These are phyloP conservation scores for Colletotrichum sp. DNA, from an alignment of 2,329 filamentous ascomycete species.

Conservation along the genomic window DNA sequence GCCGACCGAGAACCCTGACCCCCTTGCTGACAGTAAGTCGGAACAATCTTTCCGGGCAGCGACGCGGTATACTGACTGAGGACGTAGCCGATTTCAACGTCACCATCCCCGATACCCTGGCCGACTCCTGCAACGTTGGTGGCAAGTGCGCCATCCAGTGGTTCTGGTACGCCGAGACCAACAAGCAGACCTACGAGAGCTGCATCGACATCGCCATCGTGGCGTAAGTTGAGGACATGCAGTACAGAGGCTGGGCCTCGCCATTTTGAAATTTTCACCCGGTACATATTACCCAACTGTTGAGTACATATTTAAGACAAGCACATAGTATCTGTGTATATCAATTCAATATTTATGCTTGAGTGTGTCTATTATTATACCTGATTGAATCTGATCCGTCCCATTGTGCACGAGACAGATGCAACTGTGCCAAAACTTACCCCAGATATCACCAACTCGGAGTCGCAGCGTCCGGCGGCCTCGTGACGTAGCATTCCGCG, in stretches of 20 bases:
- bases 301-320: not conserved
- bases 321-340: not conserved
- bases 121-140: conserved; percentile 48
- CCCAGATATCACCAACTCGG: not conserved
- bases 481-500: conserved; percentile 4
- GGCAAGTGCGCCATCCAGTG: conserved; percentile 60
- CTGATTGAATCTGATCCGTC: not conserved
- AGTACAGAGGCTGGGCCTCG: not conserved
- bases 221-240: not conserved
- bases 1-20: conserved; percentile 19
- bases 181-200: conserved; percentile 66
- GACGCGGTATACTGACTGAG: conserved; percentile 28
- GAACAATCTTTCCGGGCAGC: not conserved
- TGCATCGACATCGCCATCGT: conserved; percentile 59
- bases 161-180: conserved; percentile 62
- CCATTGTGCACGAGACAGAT: not conserved
- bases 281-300: not conserved
- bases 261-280: not conserved
- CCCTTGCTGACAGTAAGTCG: conserved; percentile 24
- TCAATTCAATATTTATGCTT: not conserved
- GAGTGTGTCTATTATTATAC: not conserved
- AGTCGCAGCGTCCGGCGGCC: not conserved
- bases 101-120: conserved; percentile 54
- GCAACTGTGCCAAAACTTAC: not conserved
- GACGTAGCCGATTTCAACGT: conserved; percentile 49